Conservation (phyloP, 345 rosid species). For the Syzygium oleosum region DNA sequence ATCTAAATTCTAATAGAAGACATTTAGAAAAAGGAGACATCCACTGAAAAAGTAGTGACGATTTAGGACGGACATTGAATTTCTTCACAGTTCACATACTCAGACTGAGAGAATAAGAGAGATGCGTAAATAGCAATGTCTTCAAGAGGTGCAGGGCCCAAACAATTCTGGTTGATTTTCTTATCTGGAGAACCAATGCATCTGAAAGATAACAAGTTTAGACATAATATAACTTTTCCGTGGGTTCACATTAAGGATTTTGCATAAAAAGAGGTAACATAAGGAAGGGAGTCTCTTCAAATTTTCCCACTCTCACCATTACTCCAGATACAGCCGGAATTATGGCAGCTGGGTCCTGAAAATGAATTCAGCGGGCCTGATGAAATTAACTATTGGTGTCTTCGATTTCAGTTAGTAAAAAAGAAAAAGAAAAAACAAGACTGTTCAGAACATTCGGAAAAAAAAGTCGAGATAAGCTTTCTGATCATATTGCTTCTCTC, state of each 20-base stretch:
- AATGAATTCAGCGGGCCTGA: conserved; percentile 4
- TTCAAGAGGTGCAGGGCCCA: conserved; percentile 75
- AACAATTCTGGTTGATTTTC: conserved; percentile 55
- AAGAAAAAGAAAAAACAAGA: not conserved
- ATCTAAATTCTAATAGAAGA: not conserved
- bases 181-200: conserved; percentile 77
- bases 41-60: not conserved
- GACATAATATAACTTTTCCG: not conserved
- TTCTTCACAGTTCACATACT: not conserved
- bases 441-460: conserved; percentile 40
- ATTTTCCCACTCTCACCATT: conserved; percentile 54
- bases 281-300: not conserved
- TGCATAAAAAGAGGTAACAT: not conserved
- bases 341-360: conserved; percentile 54
- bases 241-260: not conserved
- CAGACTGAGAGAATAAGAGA: not conserved
- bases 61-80: not conserved
- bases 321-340: conserved; percentile 70
- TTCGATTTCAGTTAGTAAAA: not conserved
- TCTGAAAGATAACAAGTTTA: conserved; percentile 19
- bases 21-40: not conserved
- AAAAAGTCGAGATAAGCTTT: conserved; percentile 75
- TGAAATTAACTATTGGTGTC: not conserved
- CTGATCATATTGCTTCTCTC: conserved; percentile 90
- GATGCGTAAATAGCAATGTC: conserved; percentile 62